These are phyloP conservation scores for Wilhelminamyces savonicus DNA, from an alignment of 805 yeast species.

Conservation along the genomic window DNA sequence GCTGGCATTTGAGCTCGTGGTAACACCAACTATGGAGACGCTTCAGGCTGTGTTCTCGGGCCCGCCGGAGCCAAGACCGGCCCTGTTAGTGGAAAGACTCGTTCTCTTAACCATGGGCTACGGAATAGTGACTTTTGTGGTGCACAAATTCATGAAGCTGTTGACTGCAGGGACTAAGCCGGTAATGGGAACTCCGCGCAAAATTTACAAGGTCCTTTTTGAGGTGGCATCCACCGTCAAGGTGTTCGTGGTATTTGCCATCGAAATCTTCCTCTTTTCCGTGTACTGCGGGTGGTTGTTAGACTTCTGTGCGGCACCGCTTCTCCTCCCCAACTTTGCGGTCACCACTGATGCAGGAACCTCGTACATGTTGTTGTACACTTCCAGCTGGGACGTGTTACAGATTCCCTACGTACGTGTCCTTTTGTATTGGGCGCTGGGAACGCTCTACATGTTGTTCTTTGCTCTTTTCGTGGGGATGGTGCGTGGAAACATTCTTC, in stretches of 20 bases:
- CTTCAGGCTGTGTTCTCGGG: slow-evolving; percentile 12
- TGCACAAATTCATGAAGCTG: slow-evolving; percentile 23
- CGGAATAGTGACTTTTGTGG: slow-evolving; percentile 13
- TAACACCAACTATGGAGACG: slow-evolving; percentile 12
- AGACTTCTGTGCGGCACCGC: slow-evolving; percentile 62
- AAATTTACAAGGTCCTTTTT: slow-evolving; percentile 45
- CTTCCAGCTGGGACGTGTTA: slow-evolving; percentile 13
- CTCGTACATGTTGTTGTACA: slow-evolving; percentile 13
- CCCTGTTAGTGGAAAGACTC: slow-evolving; percentile 30
- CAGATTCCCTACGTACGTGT: slow-evolving; percentile 13
- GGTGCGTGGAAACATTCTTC: slow-evolving; percentile 63
- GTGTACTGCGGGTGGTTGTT: slow-evolving; percentile 76
- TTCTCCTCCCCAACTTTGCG: slow-evolving; percentile 20
- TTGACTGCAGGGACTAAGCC: slow-evolving; percentile 35
- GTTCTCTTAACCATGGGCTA: slow-evolving; percentile 32
- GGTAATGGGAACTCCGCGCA: slow-evolving; percentile 44
- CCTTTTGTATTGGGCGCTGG: slow-evolving; percentile 53
- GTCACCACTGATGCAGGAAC: not conserved
- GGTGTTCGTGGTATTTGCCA: slow-evolving; percentile 65
- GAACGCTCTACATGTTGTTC: slow-evolving; percentile 81
- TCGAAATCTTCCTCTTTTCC: slow-evolving; percentile 85
- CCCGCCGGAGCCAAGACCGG: slow-evolving; percentile 12
- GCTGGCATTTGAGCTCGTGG: slow-evolving; percentile 6
- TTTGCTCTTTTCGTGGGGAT: slow-evolving; percentile 84
- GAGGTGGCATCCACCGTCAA: slow-evolving; percentile 60